Base-by-base conservation (phyloP, 192 early-diverging fungal species). In the Phycomyces nitens region DNA sequence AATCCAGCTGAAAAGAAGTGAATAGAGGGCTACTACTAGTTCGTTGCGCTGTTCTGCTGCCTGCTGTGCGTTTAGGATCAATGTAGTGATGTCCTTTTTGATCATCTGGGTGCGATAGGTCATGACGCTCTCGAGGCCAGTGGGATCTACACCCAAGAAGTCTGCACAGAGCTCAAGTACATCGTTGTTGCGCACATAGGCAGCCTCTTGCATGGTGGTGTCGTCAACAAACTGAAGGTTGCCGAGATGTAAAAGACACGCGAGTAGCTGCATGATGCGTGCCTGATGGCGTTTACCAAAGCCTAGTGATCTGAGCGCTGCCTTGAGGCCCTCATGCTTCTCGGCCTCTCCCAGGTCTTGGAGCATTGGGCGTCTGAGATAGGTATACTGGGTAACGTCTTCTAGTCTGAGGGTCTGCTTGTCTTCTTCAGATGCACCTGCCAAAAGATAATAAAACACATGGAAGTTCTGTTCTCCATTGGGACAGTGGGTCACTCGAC, bases 381-480 rank as follows among this genome's bases (percentile, higher is more conserved):
- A 82, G 52, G 77, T 71, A 69, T 86, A 84, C 6, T 75, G 68
- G 16, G 76, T 74, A 29, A 75, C 77, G 29, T 93, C 86, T 5
- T 84, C 82, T 5, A 99, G 79, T 51, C 86, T 86, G 56, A 90
- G 84, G 59, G 86, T 75, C 16, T 83, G 43, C 56, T 86, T 89
- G 75, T 98, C 94, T 64, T 93, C 88, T 20, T 77, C 61, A 23
- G 86, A 80, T 0, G 81, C 81, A n/a, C 96, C 97, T 23, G 92
- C 88, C 5, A 97, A 82, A 26, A 99, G 77, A 68, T 94, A 90
- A 80, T 99, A 95, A 71, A 99, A 94, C 29, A 97, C 88, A 70
- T 98, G 92, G 79, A 96, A 99, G 76, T 87, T 94, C 58, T 90
- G 84, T 59, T 94, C 94, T 62, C 81, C 82, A 34, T 80, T 65